phyloP scores from a whole-genome alignment of 208 protist genomes.

The Acanthamoeba triangularis region DNA sequence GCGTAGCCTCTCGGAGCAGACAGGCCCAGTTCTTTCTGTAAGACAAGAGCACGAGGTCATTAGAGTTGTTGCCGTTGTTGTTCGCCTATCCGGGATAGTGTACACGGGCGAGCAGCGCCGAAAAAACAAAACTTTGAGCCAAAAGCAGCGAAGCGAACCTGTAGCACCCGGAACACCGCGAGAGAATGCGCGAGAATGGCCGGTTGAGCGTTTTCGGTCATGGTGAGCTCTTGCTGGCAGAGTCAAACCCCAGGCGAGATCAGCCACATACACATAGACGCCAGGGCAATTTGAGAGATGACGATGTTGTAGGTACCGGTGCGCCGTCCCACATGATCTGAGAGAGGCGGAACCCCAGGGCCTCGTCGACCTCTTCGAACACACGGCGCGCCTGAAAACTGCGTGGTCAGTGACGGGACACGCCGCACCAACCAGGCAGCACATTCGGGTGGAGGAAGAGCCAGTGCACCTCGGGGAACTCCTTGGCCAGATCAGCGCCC shows the following conservation, averaged over 20 bases:
- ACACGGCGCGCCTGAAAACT: constrained; percentile 11
- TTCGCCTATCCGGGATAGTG: no score
- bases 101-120: no score
- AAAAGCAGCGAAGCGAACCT: constrained; percentile 47
- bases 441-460: not conserved
- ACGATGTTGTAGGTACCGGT: not conserved
- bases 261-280: not conserved
- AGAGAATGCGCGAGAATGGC: constrained; percentile 72
- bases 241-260: not conserved
- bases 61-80: not conserved
- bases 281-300: not conserved
- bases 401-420: not conserved
- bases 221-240: constrained; percentile 58
- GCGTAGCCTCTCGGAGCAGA: not conserved
- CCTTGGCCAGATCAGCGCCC: constrained; percentile 64
- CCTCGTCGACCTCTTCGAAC: constrained; percentile 71
- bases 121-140: no score
- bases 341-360: constrained; percentile 54
- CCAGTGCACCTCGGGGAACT: constrained; percentile 39
- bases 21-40: constrained; percentile 46
- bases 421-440: not conserved
- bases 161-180: constrained; percentile 65
- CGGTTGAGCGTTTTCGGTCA: constrained; percentile 75
- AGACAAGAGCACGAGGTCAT: not conserved
- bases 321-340: constrained; percentile 63